Base-by-base conservation (phyloP, 176 grass and related monocot genomes). In the Musa acuminata region DNA sequence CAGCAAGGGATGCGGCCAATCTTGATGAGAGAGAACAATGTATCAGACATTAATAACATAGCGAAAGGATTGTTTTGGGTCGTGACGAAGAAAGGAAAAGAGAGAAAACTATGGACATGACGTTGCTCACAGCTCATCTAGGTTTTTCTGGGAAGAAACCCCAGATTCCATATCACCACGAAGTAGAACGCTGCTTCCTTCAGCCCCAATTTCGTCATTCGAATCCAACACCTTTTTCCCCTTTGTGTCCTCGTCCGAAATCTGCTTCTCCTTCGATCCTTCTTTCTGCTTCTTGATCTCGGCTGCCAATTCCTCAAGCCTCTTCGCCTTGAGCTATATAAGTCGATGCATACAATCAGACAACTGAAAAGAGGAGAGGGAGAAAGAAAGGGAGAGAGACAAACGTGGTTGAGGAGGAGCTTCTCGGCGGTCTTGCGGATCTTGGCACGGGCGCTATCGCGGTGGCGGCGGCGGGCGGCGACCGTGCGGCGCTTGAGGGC, bases 371-470 rank as follows among this genome's bases (percentile, higher is more conserved):
- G 13, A 72, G 9, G 69, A 1, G 57, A 73, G 2, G 19, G 25
- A 55, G 43, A 48, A 59, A 79, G 27, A 52, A 63, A 21, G 43
- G 22, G 11, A 11, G 6, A 50, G 55, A 62, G 68, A 51, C 12
- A 11, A 71, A 98, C 90, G 54, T 98, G 94, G 66, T 85, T 80
- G 63, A 98, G 82, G 65, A 98, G 86, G 60, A 98, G 86, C 80
- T 93, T 98, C 86, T 98, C 90, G 0, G 94, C 86, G 23, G 90
- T 98, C 87, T 98, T 98, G 57, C 90, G 94, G 27, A 98, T 89
- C 82, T 98, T 98, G 20, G 90, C 94, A 66, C 84, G 85, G 27
- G 94, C 94, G 9, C 78, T 84, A 48, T 98, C 95, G 16, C 95
- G 85, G 60, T 98, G 84, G 14, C 90, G 88, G 14, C 90, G 85